Percentiles rank a stretch among this genome's conserved stretches.
Conservation (phyloP, 352 stramenopile species). For the Phytophthora citricola region DNA sequence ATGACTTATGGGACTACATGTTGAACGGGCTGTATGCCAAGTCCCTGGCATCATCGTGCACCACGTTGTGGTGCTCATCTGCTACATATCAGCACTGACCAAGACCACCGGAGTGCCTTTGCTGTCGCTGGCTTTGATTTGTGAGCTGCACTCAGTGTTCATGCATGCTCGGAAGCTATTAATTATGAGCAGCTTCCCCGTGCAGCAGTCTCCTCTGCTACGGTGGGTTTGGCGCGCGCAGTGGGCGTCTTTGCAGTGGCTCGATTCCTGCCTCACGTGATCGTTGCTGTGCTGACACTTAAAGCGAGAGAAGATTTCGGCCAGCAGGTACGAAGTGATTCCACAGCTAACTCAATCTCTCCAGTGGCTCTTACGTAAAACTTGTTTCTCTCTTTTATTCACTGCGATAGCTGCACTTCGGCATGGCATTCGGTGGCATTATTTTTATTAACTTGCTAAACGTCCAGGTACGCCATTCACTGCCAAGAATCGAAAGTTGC, state of each 20-base stretch:
- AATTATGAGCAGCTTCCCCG: slow-evolving; percentile 64
- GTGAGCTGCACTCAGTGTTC: slow-evolving; percentile 80
- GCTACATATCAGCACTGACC: slow-evolving; percentile 77
- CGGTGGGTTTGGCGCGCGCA: slow-evolving; percentile 62
- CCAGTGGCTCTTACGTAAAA: background rate
- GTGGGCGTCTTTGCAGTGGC: slow-evolving; percentile 54
- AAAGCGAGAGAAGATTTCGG: slow-evolving; percentile 47
- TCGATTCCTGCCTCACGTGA: slow-evolving; percentile 52
- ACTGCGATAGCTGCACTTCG: slow-evolving; percentile 54
- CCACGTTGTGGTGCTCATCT: slow-evolving; percentile 82
- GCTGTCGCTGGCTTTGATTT: slow-evolving; percentile 74
- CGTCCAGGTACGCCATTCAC: slow-evolving; percentile 40
- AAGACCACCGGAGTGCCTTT: slow-evolving; percentile 79
- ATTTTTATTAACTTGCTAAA: slow-evolving; percentile 82
- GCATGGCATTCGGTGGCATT: slow-evolving; percentile 79
- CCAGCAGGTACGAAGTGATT: slow-evolving; percentile 38
- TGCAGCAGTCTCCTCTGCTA: slow-evolving; percentile 36
- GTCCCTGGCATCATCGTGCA: slow-evolving; percentile 73
- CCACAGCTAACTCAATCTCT: background rate
- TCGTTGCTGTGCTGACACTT: slow-evolving; percentile 58
- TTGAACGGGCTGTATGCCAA: slow-evolving; percentile 79
- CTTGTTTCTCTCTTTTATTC: background rate
- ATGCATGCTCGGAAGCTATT: slow-evolving; percentile 83
- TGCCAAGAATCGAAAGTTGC: too few relatives aligned
- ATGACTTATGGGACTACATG: slow-evolving; percentile 83